These are phyloP conservation scores for Drechslerella coelobrocha DNA, from an alignment of 2,329 filamentous ascomycete genomes.

Conservation along the genomic window DNA sequence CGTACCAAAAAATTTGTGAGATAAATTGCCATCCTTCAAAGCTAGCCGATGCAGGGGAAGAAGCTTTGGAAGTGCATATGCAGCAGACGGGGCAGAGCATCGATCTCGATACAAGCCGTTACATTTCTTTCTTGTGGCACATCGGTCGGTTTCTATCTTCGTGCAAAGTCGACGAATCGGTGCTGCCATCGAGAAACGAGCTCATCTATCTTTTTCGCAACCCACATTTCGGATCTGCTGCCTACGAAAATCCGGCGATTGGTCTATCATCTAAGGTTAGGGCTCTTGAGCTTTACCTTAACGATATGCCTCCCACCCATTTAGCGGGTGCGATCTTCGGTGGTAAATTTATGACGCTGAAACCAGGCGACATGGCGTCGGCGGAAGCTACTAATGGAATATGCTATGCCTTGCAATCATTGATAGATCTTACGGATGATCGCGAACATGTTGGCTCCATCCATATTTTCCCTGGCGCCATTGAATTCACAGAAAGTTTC, in stretches of 20 bases:
- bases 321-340: neutral
- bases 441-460: constrained; percentile 3
- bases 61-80: too few relatives aligned
- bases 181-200: constrained; percentile 10
- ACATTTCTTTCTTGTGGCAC: constrained; percentile 15
- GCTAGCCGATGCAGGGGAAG: neutral
- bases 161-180: neutral
- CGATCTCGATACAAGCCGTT: neutral
- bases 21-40: neutral
- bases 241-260: too few relatives aligned
- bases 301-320: neutral
- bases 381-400: neutral
- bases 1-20: neutral
- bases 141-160: neutral
- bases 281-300: neutral
- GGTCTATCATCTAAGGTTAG: neutral
- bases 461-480: neutral
- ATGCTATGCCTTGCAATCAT: neutral
- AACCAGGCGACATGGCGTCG: neutral
- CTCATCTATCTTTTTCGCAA: neutral
- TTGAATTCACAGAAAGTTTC: constrained; percentile 4
- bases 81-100: neutral
- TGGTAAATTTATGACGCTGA: neutral
- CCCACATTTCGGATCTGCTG: neutral
- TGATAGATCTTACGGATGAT: constrained; percentile 4